phyloP scores from a whole-genome alignment of 2,329 filamentous ascomycete genomes.

The Conoideocrella luteorostrata region DNA sequence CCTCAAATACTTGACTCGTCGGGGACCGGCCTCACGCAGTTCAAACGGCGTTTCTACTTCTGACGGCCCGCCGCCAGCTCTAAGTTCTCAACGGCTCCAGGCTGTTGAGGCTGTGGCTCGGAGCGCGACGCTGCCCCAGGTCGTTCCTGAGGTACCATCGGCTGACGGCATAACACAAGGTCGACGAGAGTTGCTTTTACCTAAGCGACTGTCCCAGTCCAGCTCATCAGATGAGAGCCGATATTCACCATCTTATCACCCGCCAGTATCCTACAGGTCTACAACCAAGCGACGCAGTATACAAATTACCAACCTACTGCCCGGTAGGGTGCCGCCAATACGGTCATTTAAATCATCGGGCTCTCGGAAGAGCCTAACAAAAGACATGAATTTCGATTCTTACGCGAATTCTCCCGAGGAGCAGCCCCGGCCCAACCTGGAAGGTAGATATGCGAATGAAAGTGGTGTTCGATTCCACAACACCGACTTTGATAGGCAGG shows the following conservation, averaged over 20 bases:
- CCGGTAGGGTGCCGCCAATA: slow-evolving; percentile 45
- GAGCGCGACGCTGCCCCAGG: slow-evolving; percentile 9
- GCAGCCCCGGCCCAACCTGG: slow-evolving; percentile 43
- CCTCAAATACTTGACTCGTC: slow-evolving; percentile 28
- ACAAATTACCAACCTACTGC: slow-evolving; percentile 25
- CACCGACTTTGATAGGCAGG: slow-evolving; percentile 16
- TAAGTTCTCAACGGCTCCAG: slow-evolving; percentile 27
- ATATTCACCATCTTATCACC: slow-evolving; percentile 32
- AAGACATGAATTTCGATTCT: slow-evolving; percentile 48
- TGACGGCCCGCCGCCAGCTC: slow-evolving; percentile 23
- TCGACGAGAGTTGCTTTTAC: slow-evolving; percentile 41
- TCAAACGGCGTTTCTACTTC: slow-evolving; percentile 28
- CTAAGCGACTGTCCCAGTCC: slow-evolving; percentile 33
- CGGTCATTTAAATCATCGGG: slow-evolving; percentile 51
- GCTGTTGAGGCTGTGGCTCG: slow-evolving; percentile 17
- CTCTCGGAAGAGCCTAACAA: slow-evolving; percentile 46
- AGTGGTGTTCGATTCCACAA: neutral
- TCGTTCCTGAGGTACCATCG: slow-evolving; percentile 16
- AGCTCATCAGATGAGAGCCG: slow-evolving; percentile 44
- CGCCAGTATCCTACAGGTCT: slow-evolving; percentile 44
- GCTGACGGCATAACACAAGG: slow-evolving; percentile 23
- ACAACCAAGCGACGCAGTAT: slow-evolving; percentile 24
- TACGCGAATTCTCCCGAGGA: slow-evolving; percentile 40
- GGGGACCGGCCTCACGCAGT: slow-evolving; percentile 31
- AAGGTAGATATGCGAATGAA: slow-evolving; percentile 27